Evolutionary conservation across 306 rosid species (phyloP).

Genomic region (Glycyrrhiza uralensis): DNA sequence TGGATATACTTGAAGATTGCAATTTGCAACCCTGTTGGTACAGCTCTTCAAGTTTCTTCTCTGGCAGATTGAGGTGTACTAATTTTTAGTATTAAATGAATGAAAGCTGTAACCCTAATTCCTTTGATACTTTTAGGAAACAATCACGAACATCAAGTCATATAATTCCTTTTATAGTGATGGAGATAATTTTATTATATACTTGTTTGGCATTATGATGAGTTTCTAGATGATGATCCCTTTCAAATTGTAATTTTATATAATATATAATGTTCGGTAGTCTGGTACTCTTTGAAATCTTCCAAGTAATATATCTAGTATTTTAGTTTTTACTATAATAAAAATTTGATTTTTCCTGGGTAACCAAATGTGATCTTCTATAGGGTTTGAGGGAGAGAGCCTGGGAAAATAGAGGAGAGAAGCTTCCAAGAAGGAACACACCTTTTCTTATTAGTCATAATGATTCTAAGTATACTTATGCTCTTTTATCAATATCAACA

Average conservation of each 20-base stretch:
- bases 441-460: background rate
- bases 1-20: constrained; percentile 7
- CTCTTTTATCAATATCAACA: background rate
- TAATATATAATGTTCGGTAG: background rate
- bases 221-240: background rate
- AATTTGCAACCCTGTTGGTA: constrained; percentile 3
- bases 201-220: background rate
- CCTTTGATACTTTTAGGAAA: background rate
- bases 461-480: background rate
- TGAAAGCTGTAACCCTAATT: constrained; percentile 1
- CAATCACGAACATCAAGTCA: background rate
- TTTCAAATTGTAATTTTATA: background rate
- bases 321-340: background rate
- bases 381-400: background rate
- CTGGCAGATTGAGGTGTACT: background rate
- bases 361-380: background rate
- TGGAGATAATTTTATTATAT: background rate
- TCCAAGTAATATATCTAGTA: background rate
- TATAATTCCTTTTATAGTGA: background rate
- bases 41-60: background rate
- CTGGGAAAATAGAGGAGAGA: background rate
- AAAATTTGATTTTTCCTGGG: background rate
- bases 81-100: background rate
- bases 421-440: background rate
- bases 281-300: background rate